Base-by-base conservation (phyloP, 208 protist species). In the Herpetomonas tarakana region DNA sequence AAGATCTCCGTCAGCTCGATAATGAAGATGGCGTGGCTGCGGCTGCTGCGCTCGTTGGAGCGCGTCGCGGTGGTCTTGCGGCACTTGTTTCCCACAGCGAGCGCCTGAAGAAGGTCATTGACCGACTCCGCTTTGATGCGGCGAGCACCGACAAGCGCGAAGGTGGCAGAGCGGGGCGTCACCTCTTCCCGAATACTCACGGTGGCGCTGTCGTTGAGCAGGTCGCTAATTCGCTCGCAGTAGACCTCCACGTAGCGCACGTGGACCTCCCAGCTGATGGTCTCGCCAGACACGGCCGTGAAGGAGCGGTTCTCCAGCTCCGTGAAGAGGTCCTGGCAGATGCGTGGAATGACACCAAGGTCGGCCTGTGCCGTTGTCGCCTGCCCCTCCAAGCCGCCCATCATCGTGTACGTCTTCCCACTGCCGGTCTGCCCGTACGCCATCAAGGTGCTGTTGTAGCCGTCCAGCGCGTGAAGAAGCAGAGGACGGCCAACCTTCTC, bases 351-450 rank as follows among this genome's bases (percentile, higher is more conserved):
- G 46, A 97, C 79, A 24, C 92, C 92, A 12, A 35, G 31, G 31
- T 65, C 62, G 14, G 7, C 30, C 16, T 26, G 21, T 30, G 24
- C 30, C 31, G 2, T 49, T 35, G 0, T 65, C 61, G 26, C 50
- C 54, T 41, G 22, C 49, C 25, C 21, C 49, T 29, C 21, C 25
- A 29, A 4, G 19, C 83, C 71, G 16, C 91, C 91, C 70, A 94
- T 88, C 81, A 96, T 93, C 7, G 86, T 93, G 78, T 94, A 88
- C 29, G 88, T 94, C 66, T 96, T 96, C 26, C 88, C 96, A 61
- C 84, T 91, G 27, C 88, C 86, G 12, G 95, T 98, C 52, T 86
- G 81, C 12, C 92, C 91, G 59, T 97, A 97, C 12, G 91, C 87
- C 61, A 97, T 91, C 30, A 98, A 61, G 3, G 90, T 93, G 66